These are phyloP conservation scores for Monilinia aucupariae DNA, from an alignment of 2,329 filamentous ascomycete species.

Conservation along the genomic window DNA sequence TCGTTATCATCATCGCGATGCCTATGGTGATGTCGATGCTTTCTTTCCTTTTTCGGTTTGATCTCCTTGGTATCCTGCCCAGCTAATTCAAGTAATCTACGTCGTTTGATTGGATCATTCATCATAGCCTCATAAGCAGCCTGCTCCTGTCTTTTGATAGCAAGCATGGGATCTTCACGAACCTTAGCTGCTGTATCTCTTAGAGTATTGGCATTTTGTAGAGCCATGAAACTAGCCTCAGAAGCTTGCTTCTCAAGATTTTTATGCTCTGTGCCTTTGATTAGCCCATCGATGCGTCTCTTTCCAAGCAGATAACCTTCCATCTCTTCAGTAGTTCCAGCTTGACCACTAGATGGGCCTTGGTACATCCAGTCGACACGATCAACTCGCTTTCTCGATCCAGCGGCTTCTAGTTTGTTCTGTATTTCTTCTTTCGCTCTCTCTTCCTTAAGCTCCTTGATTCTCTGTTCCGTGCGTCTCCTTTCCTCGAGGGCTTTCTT, in stretches of 20 bases:
- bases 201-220: constrained; percentile 65
- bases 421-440: constrained; percentile 88
- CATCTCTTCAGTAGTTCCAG: constrained; percentile 78
- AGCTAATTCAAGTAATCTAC: constrained; percentile 61
- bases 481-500: constrained; percentile 89
- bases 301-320: constrained; percentile 92
- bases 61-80: constrained; percentile 44
- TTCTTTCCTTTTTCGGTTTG: constrained; percentile 43
- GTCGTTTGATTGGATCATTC: constrained; percentile 65
- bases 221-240: constrained; percentile 53
- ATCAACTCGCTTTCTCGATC: constrained; percentile 71
- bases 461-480: constrained; percentile 84
- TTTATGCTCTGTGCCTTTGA: constrained; percentile 75
- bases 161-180: constrained; percentile 81
- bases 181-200: constrained; percentile 83
- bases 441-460: constrained; percentile 92
- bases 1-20: constrained; percentile 36
- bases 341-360: constrained; percentile 71
- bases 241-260: constrained; percentile 71
- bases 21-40: constrained; percentile 39
- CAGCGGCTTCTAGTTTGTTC: constrained; percentile 79
- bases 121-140: constrained; percentile 74
- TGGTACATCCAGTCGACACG: constrained; percentile 98
- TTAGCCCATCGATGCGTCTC: constrained; percentile 79
- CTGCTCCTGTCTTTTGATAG: constrained; percentile 90